A percentile compares a stretch with the other conserved stretches of the same genome.
phyloP scores from a whole-genome alignment of 75 land plant species.

The Cunninghamia lanceolata region DNA sequence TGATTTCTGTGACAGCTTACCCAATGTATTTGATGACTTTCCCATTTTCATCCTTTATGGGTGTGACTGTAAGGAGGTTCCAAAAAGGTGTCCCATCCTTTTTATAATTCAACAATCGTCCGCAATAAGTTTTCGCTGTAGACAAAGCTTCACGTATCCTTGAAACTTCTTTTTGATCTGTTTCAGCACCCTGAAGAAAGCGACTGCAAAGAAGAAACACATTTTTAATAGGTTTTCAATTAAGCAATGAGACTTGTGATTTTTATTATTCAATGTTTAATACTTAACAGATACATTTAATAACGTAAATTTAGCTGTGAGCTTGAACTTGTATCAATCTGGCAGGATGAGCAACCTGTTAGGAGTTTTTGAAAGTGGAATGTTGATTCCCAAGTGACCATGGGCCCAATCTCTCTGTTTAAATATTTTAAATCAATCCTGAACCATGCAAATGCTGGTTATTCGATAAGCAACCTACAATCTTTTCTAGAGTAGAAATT shows the following conservation, averaged over 20 bases:
- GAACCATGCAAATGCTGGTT: neutral
- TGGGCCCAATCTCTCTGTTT: neutral
- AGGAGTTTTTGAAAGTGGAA: neutral
- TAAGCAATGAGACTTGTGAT: neutral
- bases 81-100: slow-evolving; percentile 82
- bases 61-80: slow-evolving; percentile 82
- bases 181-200: slow-evolving; percentile 82
- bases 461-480: neutral
- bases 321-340: neutral
- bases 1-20: slow-evolving; percentile 29
- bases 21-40: slow-evolving; percentile 76
- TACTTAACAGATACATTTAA: neutral
- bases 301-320: neutral
- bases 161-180: slow-evolving; percentile 64
- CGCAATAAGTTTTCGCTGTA: slow-evolving; percentile 67
- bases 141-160: slow-evolving; percentile 57
- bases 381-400: neutral
- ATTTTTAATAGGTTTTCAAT: neutral
- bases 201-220: slow-evolving; percentile 51
- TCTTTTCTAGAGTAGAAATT: neutral
- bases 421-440: neutral
- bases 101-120: slow-evolving; percentile 80
- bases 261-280: neutral
- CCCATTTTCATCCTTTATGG: slow-evolving; percentile 73
- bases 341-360: neutral